These are phyloP conservation scores for Physcia stellaris DNA, from an alignment of 495 filamentous ascomycete species.

Conservation along the genomic window DNA sequence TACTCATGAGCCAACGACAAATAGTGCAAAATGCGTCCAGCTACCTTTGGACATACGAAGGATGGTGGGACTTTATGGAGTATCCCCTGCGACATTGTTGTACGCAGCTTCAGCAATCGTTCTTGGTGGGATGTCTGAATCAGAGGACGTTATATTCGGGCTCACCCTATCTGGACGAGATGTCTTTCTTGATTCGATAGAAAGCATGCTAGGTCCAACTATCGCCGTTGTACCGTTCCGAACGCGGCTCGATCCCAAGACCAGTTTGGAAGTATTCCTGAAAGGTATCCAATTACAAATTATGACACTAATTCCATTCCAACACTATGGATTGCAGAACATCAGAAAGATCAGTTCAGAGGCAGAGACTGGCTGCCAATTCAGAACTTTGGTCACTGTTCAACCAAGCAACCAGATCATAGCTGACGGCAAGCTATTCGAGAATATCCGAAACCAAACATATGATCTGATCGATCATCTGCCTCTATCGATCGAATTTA, in stretches of 20 bases:
- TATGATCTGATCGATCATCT: not conserved
- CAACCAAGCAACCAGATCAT: conserved; percentile 8
- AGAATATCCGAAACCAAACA: not conserved
- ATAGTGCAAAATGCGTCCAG: conserved; percentile 6
- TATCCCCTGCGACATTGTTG: conserved; percentile 4
- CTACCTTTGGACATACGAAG: conserved; percentile 1
- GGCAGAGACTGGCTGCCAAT: conserved; percentile 20
- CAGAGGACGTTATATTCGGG: conserved; percentile 12
- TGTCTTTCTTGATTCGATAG: conserved; percentile 5
- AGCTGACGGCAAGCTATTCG: not conserved
- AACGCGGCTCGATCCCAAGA: not conserved
- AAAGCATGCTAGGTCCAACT: conserved; percentile 24
- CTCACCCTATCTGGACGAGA: not conserved
- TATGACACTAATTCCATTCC: conserved; percentile 18
- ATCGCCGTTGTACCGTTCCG: conserved; percentile 19
- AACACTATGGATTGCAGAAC: conserved; percentile 30
- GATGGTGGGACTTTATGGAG: not conserved
- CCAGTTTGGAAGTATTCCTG: conserved; percentile 2
- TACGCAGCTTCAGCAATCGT: conserved; percentile 18
- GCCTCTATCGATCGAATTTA: not conserved
- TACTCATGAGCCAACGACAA: not conserved
- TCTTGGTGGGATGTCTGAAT: conserved; percentile 10
- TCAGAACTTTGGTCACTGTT: conserved; percentile 22
- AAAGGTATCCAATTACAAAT: conserved; percentile 18
- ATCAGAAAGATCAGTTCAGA: conserved; percentile 21